Percentiles rank a stretch among this genome's conserved stretches.
Conservation (phyloP, 2,329 filamentous ascomycete species). For the Pestalotiopsis sp. region DNA sequence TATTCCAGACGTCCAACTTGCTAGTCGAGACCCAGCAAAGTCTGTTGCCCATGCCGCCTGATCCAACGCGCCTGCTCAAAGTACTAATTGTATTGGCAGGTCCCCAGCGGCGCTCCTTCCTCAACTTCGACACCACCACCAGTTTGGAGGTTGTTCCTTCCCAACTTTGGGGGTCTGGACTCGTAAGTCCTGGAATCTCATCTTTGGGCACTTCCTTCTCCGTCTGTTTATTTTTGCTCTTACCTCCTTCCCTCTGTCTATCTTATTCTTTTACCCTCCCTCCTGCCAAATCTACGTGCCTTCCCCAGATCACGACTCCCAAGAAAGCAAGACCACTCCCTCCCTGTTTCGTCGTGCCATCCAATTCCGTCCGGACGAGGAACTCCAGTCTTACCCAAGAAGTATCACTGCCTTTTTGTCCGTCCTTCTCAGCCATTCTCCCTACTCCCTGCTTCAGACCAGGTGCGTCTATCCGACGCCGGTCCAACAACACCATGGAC, state of each 20-base stretch:
- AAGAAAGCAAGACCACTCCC: background rate
- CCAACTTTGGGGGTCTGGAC: background rate
- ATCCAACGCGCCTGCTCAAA: background rate
- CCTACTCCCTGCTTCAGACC: background rate
- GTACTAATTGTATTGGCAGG: background rate
- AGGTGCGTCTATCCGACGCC: background rate
- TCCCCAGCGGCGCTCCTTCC: background rate
- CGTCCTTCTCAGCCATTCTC: background rate
- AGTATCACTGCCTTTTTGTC: background rate
- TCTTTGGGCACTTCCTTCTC: too few species aligned
- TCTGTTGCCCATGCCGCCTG: background rate
- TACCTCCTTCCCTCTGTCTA: background rate
- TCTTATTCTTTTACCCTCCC: background rate
- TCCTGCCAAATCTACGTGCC: background rate
- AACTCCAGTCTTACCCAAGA: background rate
- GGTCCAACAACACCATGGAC: background rate
- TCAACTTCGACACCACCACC: background rate
- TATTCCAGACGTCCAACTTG: background rate
- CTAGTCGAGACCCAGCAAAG: background rate
- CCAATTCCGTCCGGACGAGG: background rate
- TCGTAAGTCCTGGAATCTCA: background rate
- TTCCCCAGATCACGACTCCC: background rate
- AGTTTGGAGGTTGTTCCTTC: background rate
- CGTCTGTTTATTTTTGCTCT: background rate
- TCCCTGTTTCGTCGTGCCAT: background rate